A percentile compares a stretch with the other conserved stretches of the same genome.
Evolutionary conservation across 306 rosid genomes (phyloP).

Genomic region (Fagus sylvatica): DNA sequence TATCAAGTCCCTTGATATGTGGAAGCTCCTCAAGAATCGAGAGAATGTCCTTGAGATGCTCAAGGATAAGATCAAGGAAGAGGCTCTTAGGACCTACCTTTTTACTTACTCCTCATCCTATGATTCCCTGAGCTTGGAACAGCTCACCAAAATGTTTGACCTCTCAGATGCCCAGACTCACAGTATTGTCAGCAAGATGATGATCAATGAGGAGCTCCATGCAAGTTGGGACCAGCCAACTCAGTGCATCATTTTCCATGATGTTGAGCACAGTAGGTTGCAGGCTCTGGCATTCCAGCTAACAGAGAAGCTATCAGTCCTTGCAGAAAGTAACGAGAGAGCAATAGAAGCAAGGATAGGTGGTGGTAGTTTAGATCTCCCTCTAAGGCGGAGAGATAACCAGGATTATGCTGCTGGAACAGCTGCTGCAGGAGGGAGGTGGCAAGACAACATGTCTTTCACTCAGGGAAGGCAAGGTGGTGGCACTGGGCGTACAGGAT

Average conservation of each 20-base stretch:
- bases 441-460: constrained; percentile 70
- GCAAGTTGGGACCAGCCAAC: constrained; percentile 74
- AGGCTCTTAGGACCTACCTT: constrained; percentile 91
- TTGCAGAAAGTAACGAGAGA: constrained; percentile 89
- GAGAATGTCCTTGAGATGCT: constrained; percentile 70
- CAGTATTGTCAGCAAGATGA: constrained; percentile 86
- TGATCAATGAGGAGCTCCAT: constrained; percentile 89
- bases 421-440: constrained; percentile 52
- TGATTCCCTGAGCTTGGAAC: constrained; percentile 71
- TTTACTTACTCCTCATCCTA: constrained; percentile 80
- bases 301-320: constrained; percentile 77
- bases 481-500: constrained; percentile 58
- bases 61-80: constrained; percentile 83
- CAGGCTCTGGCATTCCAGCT: constrained; percentile 83
- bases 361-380: constrained; percentile 87
- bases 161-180: constrained; percentile 60
- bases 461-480: constrained; percentile 72
- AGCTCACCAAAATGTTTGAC: constrained; percentile 72
- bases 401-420: constrained; percentile 72
- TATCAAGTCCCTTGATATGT: constrained; percentile 71
- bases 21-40: constrained; percentile 78
- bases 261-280: constrained; percentile 60
- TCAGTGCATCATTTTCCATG: constrained; percentile 56
- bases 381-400: constrained; percentile 73
- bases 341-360: constrained; percentile 83